Evolutionary conservation across 768 basidiomycete genomes (phyloP).

Genomic region (Amanita rimosa): DNA sequence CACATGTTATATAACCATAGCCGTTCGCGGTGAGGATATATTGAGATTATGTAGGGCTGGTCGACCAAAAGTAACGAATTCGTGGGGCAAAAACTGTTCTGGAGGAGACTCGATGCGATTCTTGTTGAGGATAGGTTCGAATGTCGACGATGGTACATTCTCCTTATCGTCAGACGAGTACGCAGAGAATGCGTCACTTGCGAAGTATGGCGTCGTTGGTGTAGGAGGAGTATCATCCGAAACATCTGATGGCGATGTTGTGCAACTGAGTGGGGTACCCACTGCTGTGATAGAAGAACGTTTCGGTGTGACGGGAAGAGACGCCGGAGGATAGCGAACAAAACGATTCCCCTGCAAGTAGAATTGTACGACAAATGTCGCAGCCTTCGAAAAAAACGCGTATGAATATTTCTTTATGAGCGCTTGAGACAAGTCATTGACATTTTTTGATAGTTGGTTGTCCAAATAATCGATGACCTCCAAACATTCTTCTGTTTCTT

Average conservation of each 20-base stretch:
- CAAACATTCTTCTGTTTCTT: slow-evolving; percentile 75
- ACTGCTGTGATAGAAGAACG: slow-evolving; percentile 41
- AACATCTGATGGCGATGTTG: slow-evolving; percentile 61
- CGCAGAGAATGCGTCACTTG: slow-evolving; percentile 46
- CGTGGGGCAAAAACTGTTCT: slow-evolving; percentile 72
- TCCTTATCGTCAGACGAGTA: slow-evolving; percentile 70
- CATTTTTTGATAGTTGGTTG: slow-evolving; percentile 72
- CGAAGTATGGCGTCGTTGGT: slow-evolving; percentile 60
- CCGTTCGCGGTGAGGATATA: slow-evolving; percentile 49
- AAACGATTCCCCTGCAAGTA: slow-evolving; percentile 86
- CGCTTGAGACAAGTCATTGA: slow-evolving; percentile 92
- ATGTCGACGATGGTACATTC: slow-evolving; percentile 50
- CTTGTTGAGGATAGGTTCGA: slow-evolving; percentile 67
- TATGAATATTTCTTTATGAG: slow-evolving; percentile 97
- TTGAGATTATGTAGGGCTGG: slow-evolving; percentile 73
- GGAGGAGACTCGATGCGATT: slow-evolving; percentile 54
- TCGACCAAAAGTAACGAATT: slow-evolving; percentile 71
- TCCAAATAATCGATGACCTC: slow-evolving; percentile 85
- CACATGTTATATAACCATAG: slow-evolving; percentile 45
- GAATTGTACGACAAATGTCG: slow-evolving; percentile 86
- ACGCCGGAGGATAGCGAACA: slow-evolving; percentile 29
- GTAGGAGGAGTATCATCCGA: slow-evolving; percentile 83
- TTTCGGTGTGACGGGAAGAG: slow-evolving; percentile 63
- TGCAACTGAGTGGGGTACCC: slow-evolving; percentile 66
- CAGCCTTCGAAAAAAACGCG: slow-evolving; percentile 92